Conservation (phyloP, 139 green algal species). For the Chlorella sp. region DNA sequence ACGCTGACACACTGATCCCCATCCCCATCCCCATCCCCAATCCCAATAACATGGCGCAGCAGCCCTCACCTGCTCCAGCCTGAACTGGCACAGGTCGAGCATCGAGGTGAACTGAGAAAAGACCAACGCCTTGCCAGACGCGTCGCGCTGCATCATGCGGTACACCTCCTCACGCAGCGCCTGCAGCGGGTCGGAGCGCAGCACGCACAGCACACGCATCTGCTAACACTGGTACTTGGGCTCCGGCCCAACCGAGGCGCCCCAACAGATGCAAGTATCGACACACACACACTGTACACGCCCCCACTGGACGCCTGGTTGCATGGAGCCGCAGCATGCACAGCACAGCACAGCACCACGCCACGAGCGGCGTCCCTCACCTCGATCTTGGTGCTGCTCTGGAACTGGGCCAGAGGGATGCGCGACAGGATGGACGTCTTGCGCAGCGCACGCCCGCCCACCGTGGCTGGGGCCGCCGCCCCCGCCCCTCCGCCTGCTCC, state of each 20-base stretch:
- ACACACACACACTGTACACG: too few species aligned
- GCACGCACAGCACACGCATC: too few species aligned
- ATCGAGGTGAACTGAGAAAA: slow-evolving; percentile 96
- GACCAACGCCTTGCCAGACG: slow-evolving; percentile 79
- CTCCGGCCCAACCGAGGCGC: too few species aligned
- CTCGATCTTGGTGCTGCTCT: slow-evolving; percentile 92
- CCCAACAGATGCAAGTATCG: too few species aligned
- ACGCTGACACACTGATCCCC: too few species aligned
- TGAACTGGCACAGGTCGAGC: slow-evolving; percentile 77
- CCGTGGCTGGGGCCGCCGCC: neutral
- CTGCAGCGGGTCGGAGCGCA: too few species aligned
- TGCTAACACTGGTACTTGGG: too few species aligned
- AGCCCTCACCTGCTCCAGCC: slow-evolving; percentile 60
- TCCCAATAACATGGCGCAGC: too few species aligned
- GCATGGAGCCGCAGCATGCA: too few species aligned
- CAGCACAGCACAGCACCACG: too few species aligned
- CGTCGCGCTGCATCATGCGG: slow-evolving; percentile 61
- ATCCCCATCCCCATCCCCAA: too few species aligned
- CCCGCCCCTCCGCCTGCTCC: neutral
- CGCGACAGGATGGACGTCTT: slow-evolving; percentile 69
- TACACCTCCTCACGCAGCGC: slow-evolving; percentile 76
- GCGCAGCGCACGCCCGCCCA: slow-evolving; percentile 7
- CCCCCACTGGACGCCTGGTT: too few species aligned
- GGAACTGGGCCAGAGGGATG: slow-evolving; percentile 62
- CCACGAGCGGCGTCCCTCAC: slow-evolving; percentile 4